Conservation (phyloP, 148 eudicot genomes). For the Cornus kousa region DNA sequence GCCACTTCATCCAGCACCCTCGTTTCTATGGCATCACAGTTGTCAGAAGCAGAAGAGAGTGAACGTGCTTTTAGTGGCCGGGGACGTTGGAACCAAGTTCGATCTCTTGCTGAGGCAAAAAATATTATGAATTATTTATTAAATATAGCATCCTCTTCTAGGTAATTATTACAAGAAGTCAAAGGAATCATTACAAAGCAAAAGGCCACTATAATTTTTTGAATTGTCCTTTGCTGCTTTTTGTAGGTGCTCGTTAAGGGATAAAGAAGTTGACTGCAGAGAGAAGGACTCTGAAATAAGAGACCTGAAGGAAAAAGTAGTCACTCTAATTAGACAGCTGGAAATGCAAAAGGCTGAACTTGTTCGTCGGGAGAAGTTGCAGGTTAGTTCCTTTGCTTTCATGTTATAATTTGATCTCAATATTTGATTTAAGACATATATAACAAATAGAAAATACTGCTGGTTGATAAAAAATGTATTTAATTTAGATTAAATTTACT, state of each 20-base stretch:
- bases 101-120: conserved; percentile 87
- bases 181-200: neutral
- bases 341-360: conserved; percentile 77
- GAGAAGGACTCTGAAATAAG: conserved; percentile 84
- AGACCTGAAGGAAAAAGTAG: conserved; percentile 80
- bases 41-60: conserved; percentile 97
- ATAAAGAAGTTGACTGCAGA: conserved; percentile 73
- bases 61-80: conserved; percentile 85
- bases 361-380: conserved; percentile 50
- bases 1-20: conserved; percentile 80
- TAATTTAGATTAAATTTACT: neutral
- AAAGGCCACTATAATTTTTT: neutral
- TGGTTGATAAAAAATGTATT: neutral
- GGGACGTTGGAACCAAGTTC: conserved; percentile 97
- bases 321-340: conserved; percentile 58
- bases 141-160: conserved; percentile 77
- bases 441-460: neutral
- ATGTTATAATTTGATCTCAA: neutral
- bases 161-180: conserved; percentile 42
- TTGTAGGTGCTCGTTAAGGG: conserved; percentile 71
- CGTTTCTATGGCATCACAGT: conserved; percentile 95
- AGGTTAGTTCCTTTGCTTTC: conserved; percentile 35
- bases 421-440: neutral
- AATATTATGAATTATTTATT: conserved; percentile 79
- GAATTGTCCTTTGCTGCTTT: neutral